These are phyloP conservation scores for Cryphonectria naterciae DNA, from an alignment of 2,329 filamentous ascomycete species.

Conservation along the genomic window DNA sequence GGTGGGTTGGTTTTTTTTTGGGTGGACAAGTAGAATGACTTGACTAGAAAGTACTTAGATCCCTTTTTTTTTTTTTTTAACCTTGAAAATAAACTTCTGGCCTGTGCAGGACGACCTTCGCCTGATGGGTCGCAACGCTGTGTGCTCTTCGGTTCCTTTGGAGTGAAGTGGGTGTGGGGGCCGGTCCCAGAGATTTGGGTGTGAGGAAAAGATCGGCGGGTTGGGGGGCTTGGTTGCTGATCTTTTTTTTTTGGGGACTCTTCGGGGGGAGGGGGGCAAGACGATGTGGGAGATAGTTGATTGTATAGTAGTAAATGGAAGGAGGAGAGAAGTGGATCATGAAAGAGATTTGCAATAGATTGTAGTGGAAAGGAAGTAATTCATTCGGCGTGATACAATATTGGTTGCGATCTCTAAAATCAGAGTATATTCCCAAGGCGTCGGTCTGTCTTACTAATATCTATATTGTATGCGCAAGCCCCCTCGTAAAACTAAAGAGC, in stretches of 20 bases:
- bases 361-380: too few relatives aligned
- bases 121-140: background rate
- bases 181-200: background rate
- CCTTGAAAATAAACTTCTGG: constrained; percentile 4
- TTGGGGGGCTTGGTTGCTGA: background rate
- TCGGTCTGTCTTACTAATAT: background rate
- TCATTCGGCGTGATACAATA: background rate
- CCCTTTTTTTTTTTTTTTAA: too few relatives aligned
- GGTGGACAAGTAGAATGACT: background rate
- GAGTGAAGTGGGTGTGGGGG: background rate
- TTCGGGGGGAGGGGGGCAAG: too few relatives aligned
- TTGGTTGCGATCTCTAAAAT: background rate
- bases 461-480: too few relatives aligned
- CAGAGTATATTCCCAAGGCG: background rate
- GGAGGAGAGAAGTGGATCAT: too few relatives aligned
- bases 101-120: background rate
- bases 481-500: too few relatives aligned
- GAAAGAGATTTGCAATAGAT: too few relatives aligned
- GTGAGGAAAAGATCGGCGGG: background rate
- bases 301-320: too few relatives aligned
- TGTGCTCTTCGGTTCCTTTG: background rate
- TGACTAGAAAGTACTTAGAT: too few relatives aligned
- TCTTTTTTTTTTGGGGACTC: too few relatives aligned
- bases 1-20: background rate
- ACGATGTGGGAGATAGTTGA: too few relatives aligned